These are phyloP conservation scores for Dittrichia graveolens DNA, from an alignment of 129 eudicot species.

Conservation along the genomic window DNA sequence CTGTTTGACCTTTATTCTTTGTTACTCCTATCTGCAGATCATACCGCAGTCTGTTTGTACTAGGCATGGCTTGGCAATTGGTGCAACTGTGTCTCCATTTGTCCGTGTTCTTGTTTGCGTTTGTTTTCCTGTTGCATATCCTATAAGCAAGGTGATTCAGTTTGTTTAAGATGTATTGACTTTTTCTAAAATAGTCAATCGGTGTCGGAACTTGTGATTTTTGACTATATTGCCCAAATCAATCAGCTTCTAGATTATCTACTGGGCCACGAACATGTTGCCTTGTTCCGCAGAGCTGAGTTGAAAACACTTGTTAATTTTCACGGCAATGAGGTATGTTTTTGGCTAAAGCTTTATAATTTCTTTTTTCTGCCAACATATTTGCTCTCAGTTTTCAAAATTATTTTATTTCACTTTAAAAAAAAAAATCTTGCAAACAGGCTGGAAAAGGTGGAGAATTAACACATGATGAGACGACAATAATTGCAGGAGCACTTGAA, in stretches of 20 bases:
- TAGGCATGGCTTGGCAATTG: conserved; percentile 84
- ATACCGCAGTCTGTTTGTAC: conserved; percentile 94
- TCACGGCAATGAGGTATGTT: conserved; percentile 83
- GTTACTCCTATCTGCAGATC: conserved; percentile 50
- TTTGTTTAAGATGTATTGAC: conserved; percentile 5
- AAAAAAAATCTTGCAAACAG: conserved; percentile 29
- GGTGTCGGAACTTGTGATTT: neutral
- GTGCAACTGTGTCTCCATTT: conserved; percentile 77
- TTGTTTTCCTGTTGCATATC: conserved; percentile 94
- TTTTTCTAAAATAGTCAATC: neutral
- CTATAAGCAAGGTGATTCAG: conserved; percentile 83
- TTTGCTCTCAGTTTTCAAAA: neutral
- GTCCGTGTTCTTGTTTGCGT: conserved; percentile 87
- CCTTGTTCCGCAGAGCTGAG: conserved; percentile 94
- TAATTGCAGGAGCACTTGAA: conserved; percentile 95
- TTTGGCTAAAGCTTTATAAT: neutral
- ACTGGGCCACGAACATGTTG: conserved; percentile 71
- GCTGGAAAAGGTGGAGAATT: conserved; percentile 99
- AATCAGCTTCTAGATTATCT: conserved; percentile 67
- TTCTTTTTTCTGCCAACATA: neutral
- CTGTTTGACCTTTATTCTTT: neutral
- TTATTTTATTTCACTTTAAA: neutral
- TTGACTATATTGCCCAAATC: conserved; percentile 17
- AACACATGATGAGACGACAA: conserved; percentile 96
- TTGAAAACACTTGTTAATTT: conserved; percentile 87